Evolutionary conservation across 768 basidiomycete species (phyloP), one percentile per base, ranked within the genome.

Genomic region (Serpula lacrymans): DNA sequence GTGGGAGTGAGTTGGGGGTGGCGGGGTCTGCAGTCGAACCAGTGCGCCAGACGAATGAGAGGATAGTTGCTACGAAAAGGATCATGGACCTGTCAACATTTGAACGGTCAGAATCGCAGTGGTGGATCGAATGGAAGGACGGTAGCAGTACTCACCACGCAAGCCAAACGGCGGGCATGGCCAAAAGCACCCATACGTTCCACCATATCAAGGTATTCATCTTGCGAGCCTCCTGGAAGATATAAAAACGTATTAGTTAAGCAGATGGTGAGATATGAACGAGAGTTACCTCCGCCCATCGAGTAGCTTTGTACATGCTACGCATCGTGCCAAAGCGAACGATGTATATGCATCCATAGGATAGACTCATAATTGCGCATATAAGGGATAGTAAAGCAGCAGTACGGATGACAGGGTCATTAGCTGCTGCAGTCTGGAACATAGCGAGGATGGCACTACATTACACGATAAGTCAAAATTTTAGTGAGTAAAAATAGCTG

Each of bases 321-420:
- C 75, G 70, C 85, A 88, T 88, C 1, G 74, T 78, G 11, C 76
- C 75, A 43, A 88, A 88, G 20, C 82, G 66, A 12, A 88, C 67
- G 12, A 83, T 86, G 58, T 82, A 88, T 41, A 84, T 70, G 48
- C 85, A 85, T 0, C 86, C 86, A 52, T 78, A 88, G 3, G 74
- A 73, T 16, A 88, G 63, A 48, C 83, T 84, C 75, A 86, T 79
- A 44, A 86, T 51, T 1, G 82, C 79, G 26, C 75, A 84, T 0
- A 79, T 65, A 14, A 88, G 61, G 4, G 83, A 83, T n/a, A 83
- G 52, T 4, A 87, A 61, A 0, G 82, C 80, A 0, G 74, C 64
- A 2, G 76, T 80, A 29, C 84, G 73, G 4, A 76, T 80, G 8
- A 86, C 43, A 0, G 84, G 79, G 47, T 85, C 82, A 5, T 65